Evolutionary conservation across 108 stramenopile species (phyloP).

Genomic region (Fragilaria radians): DNA sequence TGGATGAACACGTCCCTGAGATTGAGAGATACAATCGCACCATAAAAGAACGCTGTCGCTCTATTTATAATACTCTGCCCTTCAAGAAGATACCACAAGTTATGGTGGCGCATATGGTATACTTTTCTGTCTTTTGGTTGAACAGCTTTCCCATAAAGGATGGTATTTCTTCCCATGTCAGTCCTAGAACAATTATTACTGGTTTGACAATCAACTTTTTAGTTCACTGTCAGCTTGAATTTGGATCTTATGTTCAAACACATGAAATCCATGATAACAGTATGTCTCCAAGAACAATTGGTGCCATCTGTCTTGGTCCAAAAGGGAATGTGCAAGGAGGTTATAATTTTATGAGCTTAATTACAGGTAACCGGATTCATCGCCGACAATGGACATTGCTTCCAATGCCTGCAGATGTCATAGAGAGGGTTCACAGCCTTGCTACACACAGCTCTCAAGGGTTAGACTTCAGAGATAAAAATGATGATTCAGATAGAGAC

Average conservation of each 20-base stretch:
- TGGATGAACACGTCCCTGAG: neutral
- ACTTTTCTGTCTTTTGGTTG: slow-evolving; percentile 16
- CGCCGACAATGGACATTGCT: no score
- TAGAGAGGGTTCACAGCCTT: no score
- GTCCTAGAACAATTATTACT: slow-evolving; percentile 14
- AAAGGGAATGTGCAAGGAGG: slow-evolving; percentile 27
- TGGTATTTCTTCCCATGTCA: slow-evolving; percentile 9
- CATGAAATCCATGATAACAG: slow-evolving; percentile 26
- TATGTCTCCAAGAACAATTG: slow-evolving; percentile 11
- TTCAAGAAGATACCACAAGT: slow-evolving; percentile 6
- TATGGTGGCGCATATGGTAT: slow-evolving; percentile 18
- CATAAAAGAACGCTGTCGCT: slow-evolving; percentile 10
- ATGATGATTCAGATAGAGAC: no score
- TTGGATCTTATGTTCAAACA: slow-evolving; percentile 28
- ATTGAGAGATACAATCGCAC: slow-evolving; percentile 6
- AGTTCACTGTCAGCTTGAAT: slow-evolving; percentile 4
- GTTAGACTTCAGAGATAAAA: no score
- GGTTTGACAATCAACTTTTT: slow-evolving; percentile 1
- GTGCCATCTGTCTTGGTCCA: slow-evolving; percentile 20
- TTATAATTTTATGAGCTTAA: no score
- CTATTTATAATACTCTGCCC: slow-evolving; percentile 1
- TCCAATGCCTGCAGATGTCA: no score
- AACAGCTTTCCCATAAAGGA: slow-evolving; percentile 4
- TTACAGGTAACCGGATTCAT: no score
- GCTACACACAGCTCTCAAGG: no score